Conservation (phyloP, 163 green algal species). For the Coccomyxa subellipsoidea region DNA sequence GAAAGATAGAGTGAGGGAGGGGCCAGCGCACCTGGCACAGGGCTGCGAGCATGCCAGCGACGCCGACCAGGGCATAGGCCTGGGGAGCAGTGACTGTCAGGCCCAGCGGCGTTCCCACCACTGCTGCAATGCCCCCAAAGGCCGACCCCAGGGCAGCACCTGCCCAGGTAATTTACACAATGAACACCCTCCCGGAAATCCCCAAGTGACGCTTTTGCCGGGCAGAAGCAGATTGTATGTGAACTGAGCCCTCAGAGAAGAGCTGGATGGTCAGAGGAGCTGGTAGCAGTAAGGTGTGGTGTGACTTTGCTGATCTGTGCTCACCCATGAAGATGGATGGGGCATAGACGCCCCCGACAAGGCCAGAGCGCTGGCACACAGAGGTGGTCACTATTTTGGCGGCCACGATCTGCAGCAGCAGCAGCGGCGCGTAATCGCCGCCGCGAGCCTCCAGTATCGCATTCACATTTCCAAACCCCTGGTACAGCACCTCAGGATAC, state of each 20-base stretch:
- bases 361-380: constrained; percentile 69
- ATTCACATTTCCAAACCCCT: constrained; percentile 66
- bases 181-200: background rate
- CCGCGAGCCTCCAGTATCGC: constrained; percentile 42
- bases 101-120: constrained; percentile 21
- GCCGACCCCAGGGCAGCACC: constrained; percentile 30
- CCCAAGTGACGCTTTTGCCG: too few relatives aligned
- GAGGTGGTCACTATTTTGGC: constrained; percentile 84
- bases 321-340: constrained; percentile 93
- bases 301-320: background rate
- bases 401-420: constrained; percentile 63
- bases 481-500: constrained; percentile 63
- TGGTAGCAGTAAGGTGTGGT: too few relatives aligned
- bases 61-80: constrained; percentile 59
- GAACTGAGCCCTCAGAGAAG: too few relatives aligned
- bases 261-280: too few relatives aligned
- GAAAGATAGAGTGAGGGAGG: background rate
- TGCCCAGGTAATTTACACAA: constrained; percentile 3
- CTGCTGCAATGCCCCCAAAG: constrained; percentile 22
- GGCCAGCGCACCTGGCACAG: constrained; percentile 42
- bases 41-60: constrained; percentile 71
- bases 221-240: too few relatives aligned
- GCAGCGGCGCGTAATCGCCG: constrained; percentile 33
- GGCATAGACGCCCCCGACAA: constrained; percentile 93
- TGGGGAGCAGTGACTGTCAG: constrained; percentile 38